Evolutionary conservation across 768 basidiomycete species (phyloP).

Genomic region (Naganishia onofrii): DNA sequence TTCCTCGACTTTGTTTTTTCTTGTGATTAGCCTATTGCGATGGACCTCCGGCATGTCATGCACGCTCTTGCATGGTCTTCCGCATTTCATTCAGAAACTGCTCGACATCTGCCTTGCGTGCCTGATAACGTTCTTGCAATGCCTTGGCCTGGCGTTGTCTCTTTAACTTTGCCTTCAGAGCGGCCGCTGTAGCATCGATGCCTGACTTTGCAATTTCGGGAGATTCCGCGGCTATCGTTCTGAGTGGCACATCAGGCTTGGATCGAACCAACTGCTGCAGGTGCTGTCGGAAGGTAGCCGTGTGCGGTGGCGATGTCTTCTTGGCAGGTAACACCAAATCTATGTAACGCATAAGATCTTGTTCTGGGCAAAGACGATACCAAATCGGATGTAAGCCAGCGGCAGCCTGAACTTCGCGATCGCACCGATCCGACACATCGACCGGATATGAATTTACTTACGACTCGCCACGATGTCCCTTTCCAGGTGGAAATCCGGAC

Average conservation of each 20-base stretch:
- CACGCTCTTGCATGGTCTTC: not conserved
- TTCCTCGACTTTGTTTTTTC: not conserved
- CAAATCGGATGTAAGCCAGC: slow-evolving; percentile 15
- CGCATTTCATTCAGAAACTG: slow-evolving; percentile 10
- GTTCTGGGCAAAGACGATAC: not conserved
- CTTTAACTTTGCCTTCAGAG: slow-evolving; percentile 5
- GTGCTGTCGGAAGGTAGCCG: not conserved
- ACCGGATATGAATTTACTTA: not conserved
- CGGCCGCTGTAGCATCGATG: not conserved
- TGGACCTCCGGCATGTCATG: not conserved
- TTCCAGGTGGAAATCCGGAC: slow-evolving; percentile 20
- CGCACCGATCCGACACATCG: not conserved
- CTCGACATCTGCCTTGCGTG: slow-evolving; percentile 6
- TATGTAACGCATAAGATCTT: slow-evolving; percentile 13
- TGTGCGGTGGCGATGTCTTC: slow-evolving; percentile 8
- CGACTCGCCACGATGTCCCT: slow-evolving; percentile 17
- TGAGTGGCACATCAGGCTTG: slow-evolving; percentile 20
- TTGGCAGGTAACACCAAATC: slow-evolving; percentile 7
- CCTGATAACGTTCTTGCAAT: slow-evolving; percentile 10
- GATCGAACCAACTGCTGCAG: slow-evolving; percentile 13
- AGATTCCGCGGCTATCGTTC: not conserved
- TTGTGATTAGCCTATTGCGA: not conserved
- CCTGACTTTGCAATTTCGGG: not conserved
- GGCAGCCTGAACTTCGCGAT: not conserved
- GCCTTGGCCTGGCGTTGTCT: slow-evolving; percentile 8